Conservation (phyloP, 2,329 filamentous ascomycete species). For the Aspergillus vadensis region DNA sequence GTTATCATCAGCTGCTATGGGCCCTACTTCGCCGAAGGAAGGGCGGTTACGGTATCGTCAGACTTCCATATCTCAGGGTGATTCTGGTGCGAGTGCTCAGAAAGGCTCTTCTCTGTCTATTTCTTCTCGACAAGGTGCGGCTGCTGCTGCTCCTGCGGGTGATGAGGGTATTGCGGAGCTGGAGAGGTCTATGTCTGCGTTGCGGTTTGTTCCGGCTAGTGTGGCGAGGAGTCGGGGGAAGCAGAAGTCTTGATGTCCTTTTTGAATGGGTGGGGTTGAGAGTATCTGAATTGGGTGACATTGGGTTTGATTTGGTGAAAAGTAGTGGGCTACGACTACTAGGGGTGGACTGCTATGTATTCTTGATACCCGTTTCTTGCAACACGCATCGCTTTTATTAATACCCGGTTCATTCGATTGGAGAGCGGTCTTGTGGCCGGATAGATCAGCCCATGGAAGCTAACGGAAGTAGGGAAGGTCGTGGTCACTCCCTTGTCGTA, state of each 20-base stretch:
- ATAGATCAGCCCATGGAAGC: not conserved
- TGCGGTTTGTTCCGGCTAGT: constrained; percentile 48
- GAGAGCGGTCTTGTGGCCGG: not conserved
- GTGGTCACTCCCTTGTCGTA: not conserved
- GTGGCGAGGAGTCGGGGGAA: constrained; percentile 34
- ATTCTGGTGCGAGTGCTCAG: not conserved
- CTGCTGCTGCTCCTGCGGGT: constrained; percentile 1
- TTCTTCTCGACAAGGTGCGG: not conserved
- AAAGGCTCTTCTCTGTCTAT: not conserved
- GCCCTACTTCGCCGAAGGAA: constrained; percentile 34
- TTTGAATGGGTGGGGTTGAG: not conserved
- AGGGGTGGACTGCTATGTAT: too few species aligned
- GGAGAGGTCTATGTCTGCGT: constrained; percentile 47
- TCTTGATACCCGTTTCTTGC: too few species aligned
- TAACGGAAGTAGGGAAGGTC: not conserved
- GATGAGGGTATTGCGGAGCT: constrained; percentile 42
- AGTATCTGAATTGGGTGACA: not conserved
- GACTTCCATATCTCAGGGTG: constrained; percentile 30
- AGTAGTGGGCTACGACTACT: not conserved
- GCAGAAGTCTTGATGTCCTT: constrained; percentile 12
- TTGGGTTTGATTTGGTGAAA: not conserved
- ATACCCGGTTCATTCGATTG: too few species aligned
- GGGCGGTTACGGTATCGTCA: constrained; percentile 36
- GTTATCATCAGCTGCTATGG: constrained; percentile 36
- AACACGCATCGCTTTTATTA: too few species aligned